Conservation (phyloP, 768 basidiomycete species). For the Chalciporus pseudorubinellus region DNA sequence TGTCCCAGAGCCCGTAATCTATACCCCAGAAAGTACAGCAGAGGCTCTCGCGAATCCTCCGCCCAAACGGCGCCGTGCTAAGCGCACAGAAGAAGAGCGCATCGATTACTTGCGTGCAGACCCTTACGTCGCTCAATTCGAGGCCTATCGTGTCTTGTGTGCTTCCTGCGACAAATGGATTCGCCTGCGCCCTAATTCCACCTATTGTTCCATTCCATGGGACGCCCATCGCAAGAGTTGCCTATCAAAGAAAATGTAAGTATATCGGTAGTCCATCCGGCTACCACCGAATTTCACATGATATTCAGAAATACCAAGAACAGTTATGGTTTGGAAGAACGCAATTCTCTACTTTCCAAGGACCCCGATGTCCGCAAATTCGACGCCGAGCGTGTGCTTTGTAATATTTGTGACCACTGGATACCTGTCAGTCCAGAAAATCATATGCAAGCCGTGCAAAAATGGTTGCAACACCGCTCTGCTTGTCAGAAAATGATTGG, state of each 20-base stretch:
- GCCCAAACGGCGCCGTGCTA: slow-evolving; percentile 66
- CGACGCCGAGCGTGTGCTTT: slow-evolving; percentile 69
- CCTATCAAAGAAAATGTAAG: slow-evolving; percentile 73
- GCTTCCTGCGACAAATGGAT: slow-evolving; percentile 85
- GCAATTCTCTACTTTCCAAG: slow-evolving; percentile 54
- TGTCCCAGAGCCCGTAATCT: slow-evolving; percentile 38
- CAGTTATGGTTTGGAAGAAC: slow-evolving; percentile 57
- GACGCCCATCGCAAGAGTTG: slow-evolving; percentile 84
- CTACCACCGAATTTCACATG: slow-evolving; percentile 7
- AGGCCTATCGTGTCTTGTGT: slow-evolving; percentile 77
- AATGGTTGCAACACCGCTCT: slow-evolving; percentile 62
- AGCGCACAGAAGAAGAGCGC: slow-evolving; percentile 74
- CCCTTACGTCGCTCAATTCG: slow-evolving; percentile 77
- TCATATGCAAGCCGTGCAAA: slow-evolving; percentile 57
- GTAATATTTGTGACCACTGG: slow-evolving; percentile 69
- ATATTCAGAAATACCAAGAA: slow-evolving; percentile 42
- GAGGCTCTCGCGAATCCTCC: slow-evolving; percentile 47
- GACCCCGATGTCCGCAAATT: slow-evolving; percentile 75
- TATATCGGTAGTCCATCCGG: slow-evolving; percentile 6
- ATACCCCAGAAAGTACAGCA: slow-evolving; percentile 42
- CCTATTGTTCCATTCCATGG: slow-evolving; percentile 87
- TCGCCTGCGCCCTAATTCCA: slow-evolving; percentile 79
- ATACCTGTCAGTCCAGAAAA: slow-evolving; percentile 59
- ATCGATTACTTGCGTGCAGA: slow-evolving; percentile 67
- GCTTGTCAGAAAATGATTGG: slow-evolving; percentile 44